Evolutionary conservation across 2,329 filamentous ascomycete species (phyloP), one percentile per base, ranked within the genome.

Genomic region (Didymosphaeria variabile): DNA sequence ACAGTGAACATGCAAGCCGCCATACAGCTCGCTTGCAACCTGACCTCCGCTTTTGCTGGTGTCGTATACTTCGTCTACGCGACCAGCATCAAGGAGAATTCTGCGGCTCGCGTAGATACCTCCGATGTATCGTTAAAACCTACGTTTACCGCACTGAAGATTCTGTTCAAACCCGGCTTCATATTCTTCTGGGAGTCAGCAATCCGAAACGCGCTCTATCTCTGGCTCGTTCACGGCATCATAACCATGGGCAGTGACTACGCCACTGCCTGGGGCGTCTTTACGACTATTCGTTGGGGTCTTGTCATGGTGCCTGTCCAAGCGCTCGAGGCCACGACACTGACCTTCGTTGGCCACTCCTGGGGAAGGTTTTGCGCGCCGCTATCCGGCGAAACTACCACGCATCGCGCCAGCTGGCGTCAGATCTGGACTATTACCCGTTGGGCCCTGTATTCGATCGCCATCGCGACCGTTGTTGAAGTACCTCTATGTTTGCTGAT

Each of bases 241-340:
- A 84, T 92, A 0, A 78, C 84, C 0, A 80, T 92, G 60, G 89
- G 89, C 0, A 76, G 80, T 0, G 83, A 86, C 7, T 92, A 92
- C 72, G 87, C 89, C 0, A 92, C 89, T 0, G 88, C 90, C 0
- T 93, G 89, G 90, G 87, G 89, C 1, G 81, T 92, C 10, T 93
- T 93, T 79, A 90, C 86, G 58, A 92, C 89, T 0, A 92, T 92
- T 45, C 84, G 89, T 15, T 92, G 90, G 90, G 90, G 90, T 0
- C 79, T 92, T 0, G 80, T 92, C 32, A 93, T 92, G 90, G 88
- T 92, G 0, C 90, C 90, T 0, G 87, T 92, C 0, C 85, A 87
- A 62, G 84, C 89, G 0, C 79, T 92, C 0, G 89, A 93, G 73
- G 86, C 86, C 2, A 89, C 89, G 0, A 82, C 87, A 0, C 77